Percentiles rank a stretch among this genome's conserved stretches.
Conservation (phyloP, 768 basidiomycete species). For the Leucosporidium creatinivorum region DNA sequence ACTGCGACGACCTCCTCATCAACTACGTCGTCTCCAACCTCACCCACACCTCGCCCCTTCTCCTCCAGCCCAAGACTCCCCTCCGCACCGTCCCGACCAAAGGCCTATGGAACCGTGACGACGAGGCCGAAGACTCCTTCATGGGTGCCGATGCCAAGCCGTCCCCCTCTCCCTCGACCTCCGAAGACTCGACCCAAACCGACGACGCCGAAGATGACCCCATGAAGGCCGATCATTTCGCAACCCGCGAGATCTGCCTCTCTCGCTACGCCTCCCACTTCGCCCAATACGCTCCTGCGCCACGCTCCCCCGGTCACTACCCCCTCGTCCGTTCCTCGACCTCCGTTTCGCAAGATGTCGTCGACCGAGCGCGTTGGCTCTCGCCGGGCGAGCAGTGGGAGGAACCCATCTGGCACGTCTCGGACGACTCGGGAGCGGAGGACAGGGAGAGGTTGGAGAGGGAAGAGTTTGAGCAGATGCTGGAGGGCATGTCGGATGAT, state of each 20-base stretch:
- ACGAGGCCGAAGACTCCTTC: background rate
- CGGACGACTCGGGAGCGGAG: background rate
- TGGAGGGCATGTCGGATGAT: constrained; percentile 21
- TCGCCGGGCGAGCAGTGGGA: constrained; percentile 24
- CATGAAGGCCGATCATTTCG: constrained; percentile 16
- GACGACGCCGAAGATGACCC: background rate
- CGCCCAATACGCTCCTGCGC: background rate
- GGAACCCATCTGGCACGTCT: background rate
- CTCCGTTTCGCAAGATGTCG: constrained; percentile 21
- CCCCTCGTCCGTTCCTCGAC: constrained; percentile 15
- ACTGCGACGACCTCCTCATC: constrained; percentile 36
- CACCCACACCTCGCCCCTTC: constrained; percentile 26
- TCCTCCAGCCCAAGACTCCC: constrained; percentile 27
- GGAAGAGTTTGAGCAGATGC: constrained; percentile 9
- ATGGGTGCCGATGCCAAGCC: background rate
- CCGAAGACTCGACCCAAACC: background rate
- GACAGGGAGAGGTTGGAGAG: background rate
- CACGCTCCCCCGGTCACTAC: background rate
- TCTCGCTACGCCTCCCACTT: constrained; percentile 21
- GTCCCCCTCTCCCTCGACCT: background rate
- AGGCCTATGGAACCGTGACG: constrained; percentile 25
- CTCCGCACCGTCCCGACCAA: constrained; percentile 24
- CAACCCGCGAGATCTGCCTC: constrained; percentile 22
- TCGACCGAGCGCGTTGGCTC: constrained; percentile 28
- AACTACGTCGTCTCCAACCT: constrained; percentile 35